Base-by-base conservation (phyloP, 345 rosid species). In the Dovyalis caffra region DNA sequence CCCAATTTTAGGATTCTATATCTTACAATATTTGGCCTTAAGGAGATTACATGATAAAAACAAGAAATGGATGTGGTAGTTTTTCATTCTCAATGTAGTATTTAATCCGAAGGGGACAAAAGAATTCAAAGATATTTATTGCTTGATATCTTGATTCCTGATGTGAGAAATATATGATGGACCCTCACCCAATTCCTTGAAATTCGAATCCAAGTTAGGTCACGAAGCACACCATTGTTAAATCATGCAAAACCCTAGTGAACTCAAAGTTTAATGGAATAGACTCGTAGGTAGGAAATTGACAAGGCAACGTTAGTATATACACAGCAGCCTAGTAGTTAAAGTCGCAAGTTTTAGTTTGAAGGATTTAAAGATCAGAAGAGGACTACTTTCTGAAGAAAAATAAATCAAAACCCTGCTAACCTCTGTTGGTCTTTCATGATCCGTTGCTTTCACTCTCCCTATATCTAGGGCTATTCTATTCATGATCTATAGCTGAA, bases 201-300 rank as follows among this genome's bases (percentile, higher is more conserved):
- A 21, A 31, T 49, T 47, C 64, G 9, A 64, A 64, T 65, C 47
- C 20, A 66, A 74, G 34, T 74, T 35, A 74, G 64, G 70, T 53
- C 64, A 65, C 57, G 21, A 7, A 31, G 33, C 76, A 32, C 26
- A 18, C 47, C 29, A 37, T 32, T 47, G 25, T 34, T 34, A 21
- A 2, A 8, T 47, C 15, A 8, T 34, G 33, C 40, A 72, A 20
- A 31, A 7, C 15, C 60, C 16, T 34, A 21, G 6, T 7, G 66
- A 31, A 33, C 33, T 33, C 31, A 25, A 49, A 68, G 43, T 31
- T 37, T 57, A 68, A 58, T 18, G 20, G 45, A 31, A n/a, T 2
- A 33, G 60, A 12, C 29, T 34, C 26, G 3, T 15, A 43, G 9
- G 9, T 26, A 14, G 58, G 68, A 12, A 63, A 11, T 10, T 47